Conservation (phyloP, 139 green algal genomes). For the Edaphochlamys debaryana region DNA sequence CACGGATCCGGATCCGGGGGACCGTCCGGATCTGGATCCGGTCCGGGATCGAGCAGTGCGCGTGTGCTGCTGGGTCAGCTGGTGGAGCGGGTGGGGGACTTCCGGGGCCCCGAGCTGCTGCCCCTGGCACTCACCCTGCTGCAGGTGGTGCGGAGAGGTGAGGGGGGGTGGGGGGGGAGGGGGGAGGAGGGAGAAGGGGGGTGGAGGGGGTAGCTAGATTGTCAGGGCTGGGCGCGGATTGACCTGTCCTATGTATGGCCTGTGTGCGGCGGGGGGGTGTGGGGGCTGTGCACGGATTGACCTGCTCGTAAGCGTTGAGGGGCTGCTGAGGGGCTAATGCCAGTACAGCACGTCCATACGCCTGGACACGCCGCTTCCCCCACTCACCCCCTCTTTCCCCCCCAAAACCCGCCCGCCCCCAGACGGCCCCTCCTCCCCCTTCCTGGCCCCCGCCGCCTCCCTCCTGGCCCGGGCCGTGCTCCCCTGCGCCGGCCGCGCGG, state of each 20-base stretch:
- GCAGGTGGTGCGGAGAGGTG: constrained; percentile 13
- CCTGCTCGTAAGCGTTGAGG: too few species aligned
- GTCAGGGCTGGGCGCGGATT: too few species aligned
- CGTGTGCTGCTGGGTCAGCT: constrained; percentile 7
- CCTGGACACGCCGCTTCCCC: background rate
- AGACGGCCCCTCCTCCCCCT: constrained; percentile 20
- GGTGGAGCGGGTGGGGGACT: constrained; percentile 15
- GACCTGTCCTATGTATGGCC: too few species aligned
- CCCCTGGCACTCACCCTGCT: constrained; percentile 27
- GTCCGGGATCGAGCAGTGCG: too few species aligned
- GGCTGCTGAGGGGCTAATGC: too few species aligned
- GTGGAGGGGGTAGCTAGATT: too few species aligned
- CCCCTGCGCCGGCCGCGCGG: constrained; percentile 12
- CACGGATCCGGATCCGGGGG: too few species aligned
- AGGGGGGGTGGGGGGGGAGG: background rate
- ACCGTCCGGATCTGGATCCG: too few species aligned
- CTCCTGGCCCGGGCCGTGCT: constrained; percentile 28
- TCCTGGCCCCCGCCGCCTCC: background rate
- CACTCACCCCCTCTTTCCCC: background rate
- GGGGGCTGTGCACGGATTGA: background rate
- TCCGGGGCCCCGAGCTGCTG: constrained; percentile 35
- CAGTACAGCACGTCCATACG: too few species aligned
- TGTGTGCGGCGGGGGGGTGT: background rate
- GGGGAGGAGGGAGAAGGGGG: background rate
- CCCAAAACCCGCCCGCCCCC: background rate